Percentiles rank a stretch among this genome's conserved stretches.
These are phyloP conservation scores for Circinella umbellata DNA, from an alignment of 371 early-diverging fungal genomes.

Conservation along the genomic window DNA sequence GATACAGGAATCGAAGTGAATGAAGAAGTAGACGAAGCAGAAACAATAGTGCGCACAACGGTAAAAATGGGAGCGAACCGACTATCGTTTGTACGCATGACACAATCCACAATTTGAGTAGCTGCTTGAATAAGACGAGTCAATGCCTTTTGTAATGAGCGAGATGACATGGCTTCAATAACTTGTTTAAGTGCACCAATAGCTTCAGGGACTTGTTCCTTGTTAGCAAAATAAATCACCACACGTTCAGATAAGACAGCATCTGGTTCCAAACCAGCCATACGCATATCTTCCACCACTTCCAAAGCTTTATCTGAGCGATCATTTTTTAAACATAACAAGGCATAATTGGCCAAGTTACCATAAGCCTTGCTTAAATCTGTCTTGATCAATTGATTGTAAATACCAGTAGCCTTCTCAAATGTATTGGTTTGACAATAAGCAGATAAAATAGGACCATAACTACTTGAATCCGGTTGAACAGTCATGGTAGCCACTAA, in stretches of 20 bases:
- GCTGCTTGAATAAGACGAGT: slow-evolving; percentile 24
- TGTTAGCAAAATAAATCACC: slow-evolving; percentile 20
- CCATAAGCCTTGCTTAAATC: slow-evolving; percentile 49
- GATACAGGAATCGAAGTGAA: slow-evolving; percentile 1
- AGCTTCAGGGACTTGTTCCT: slow-evolving; percentile 23
- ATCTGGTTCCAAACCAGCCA: slow-evolving; percentile 24
- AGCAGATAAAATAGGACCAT: slow-evolving; percentile 47
- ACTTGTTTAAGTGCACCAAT: slow-evolving; percentile 34
- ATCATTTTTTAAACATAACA: slow-evolving; percentile 36
- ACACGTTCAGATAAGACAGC: slow-evolving; percentile 18
- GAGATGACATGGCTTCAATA: slow-evolving; percentile 29
- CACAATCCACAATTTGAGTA: slow-evolving; percentile 2
- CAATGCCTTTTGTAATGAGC: slow-evolving; percentile 32
- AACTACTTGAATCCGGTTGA: slow-evolving; percentile 43
- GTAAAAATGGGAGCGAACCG: slow-evolving; percentile 5
- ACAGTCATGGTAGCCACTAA: slow-evolving; percentile 35
- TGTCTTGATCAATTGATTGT: slow-evolving; percentile 37
- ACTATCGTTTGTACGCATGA: not conserved
- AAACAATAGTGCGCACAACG: slow-evolving; percentile 10
- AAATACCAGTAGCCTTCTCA: slow-evolving; percentile 25
- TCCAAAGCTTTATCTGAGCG: slow-evolving; percentile 25
- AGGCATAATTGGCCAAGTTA: slow-evolving; percentile 47
- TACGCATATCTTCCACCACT: slow-evolving; percentile 40
- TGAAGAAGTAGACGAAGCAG: not conserved
- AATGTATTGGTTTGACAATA: slow-evolving; percentile 34